Evolutionary conservation across 306 rosid genomes (phyloP).

Genomic region (Abrus precatorius): DNA sequence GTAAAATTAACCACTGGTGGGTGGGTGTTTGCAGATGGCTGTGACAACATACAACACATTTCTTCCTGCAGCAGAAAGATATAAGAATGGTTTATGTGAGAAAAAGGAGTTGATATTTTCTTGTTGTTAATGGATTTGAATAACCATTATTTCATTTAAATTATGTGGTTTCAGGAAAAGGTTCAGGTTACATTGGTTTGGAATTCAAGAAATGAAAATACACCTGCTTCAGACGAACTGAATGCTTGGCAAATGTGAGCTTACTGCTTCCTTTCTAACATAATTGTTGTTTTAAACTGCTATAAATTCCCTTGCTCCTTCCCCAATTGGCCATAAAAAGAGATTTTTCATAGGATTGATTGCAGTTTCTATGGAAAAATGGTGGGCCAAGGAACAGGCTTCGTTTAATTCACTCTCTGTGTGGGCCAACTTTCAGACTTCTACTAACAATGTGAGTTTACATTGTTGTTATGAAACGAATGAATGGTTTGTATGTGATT

Average conservation of each 20-base stretch:
- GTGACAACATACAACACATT: conserved; percentile 90
- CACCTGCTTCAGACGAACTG: conserved; percentile 70
- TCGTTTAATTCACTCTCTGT: conserved; percentile 91
- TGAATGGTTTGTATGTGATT: conserved; percentile 17
- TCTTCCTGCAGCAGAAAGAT: conserved; percentile 84
- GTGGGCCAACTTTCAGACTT: conserved; percentile 98
- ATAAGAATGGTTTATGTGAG: conserved; percentile 65
- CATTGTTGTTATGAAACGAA: conserved; percentile 30
- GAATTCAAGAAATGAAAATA: conserved; percentile 88
- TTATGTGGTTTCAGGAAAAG: conserved; percentile 67
- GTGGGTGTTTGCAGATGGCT: conserved; percentile 79
- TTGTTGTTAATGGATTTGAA: conserved; percentile 27
- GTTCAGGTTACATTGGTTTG: conserved; percentile 94
- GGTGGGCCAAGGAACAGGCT: conserved; percentile 77
- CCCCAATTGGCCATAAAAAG: conserved; percentile 12
- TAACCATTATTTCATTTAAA: conserved; percentile 30
- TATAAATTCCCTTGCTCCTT: background rate
- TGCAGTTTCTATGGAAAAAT: conserved; percentile 87
- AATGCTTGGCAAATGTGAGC: conserved; percentile 84
- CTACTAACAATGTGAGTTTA: conserved; percentile 85
- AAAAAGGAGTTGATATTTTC: background rate
- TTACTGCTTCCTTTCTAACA: conserved; percentile 15
- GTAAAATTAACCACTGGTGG: conserved; percentile 28
- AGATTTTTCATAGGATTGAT: conserved; percentile 38
- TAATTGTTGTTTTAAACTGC: background rate